These are phyloP conservation scores for Talaromyces sp. DNA, from an alignment of 2,329 filamentous ascomycete species.

Conservation along the genomic window DNA sequence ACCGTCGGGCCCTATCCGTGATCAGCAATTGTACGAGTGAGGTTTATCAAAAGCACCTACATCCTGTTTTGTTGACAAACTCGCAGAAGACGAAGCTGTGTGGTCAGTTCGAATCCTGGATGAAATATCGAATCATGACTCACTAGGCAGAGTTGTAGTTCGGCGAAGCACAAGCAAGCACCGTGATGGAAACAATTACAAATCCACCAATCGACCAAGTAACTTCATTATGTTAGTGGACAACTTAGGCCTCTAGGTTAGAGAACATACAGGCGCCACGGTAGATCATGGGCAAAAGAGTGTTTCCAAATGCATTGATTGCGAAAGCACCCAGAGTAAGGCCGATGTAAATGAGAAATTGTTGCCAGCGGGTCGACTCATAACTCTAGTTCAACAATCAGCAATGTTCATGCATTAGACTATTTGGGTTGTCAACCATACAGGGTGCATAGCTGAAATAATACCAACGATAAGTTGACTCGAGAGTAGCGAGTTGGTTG, in stretches of 20 bases:
- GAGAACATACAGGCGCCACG: slow-evolving; percentile 57
- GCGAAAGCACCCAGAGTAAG: slow-evolving; percentile 63
- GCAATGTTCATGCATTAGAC: no score
- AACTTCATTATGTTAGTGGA: slow-evolving; percentile 38
- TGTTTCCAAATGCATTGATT: slow-evolving; percentile 67
- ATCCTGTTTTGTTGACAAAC: slow-evolving; percentile 70
- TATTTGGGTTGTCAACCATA: slow-evolving; percentile 8
- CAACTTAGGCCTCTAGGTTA: no score
- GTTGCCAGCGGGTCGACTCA: slow-evolving; percentile 64
- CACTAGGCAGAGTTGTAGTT: slow-evolving; percentile 65
- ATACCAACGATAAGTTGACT: slow-evolving; percentile 68
- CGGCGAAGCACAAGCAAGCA: slow-evolving; percentile 66
- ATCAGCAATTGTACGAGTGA: slow-evolving; percentile 9
- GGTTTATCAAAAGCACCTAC: slow-evolving; percentile 31
- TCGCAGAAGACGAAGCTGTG: slow-evolving; percentile 57
- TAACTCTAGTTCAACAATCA: slow-evolving; percentile 44
- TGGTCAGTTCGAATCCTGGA: background rate
- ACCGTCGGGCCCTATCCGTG: slow-evolving; percentile 58
- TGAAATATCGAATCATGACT: slow-evolving; percentile 28
- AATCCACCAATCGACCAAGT: slow-evolving; percentile 72
- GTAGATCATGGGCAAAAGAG: slow-evolving; percentile 65
- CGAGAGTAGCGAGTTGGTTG: slow-evolving; percentile 67
- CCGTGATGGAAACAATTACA: slow-evolving; percentile 68
- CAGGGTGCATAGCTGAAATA: slow-evolving; percentile 61
- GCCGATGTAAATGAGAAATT: slow-evolving; percentile 71